Percentiles rank a stretch among this genome's conserved stretches.
Conservation (phyloP, 2,329 filamentous ascomycete genomes). For the Venturia effusa region DNA sequence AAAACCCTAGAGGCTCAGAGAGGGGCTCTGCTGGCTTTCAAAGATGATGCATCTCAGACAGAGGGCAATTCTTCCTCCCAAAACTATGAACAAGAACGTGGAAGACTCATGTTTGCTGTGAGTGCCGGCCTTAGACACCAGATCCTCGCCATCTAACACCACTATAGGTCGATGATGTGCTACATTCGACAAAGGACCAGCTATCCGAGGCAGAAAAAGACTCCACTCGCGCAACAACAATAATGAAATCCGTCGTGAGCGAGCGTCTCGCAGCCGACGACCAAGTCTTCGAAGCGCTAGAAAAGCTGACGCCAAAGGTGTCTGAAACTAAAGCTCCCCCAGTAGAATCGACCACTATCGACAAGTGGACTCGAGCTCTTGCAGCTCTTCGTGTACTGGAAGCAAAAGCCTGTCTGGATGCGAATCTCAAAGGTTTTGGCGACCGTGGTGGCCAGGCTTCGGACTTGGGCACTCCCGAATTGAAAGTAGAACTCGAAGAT, state of each 20-base stretch:
- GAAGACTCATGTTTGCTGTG: conserved; percentile 10
- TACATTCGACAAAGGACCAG: conserved; percentile 20
- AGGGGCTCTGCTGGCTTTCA: conserved; percentile 45
- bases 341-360: conserved; percentile 42
- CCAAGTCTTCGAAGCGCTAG: conserved; percentile 51
- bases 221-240: conserved; percentile 31
- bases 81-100: conserved; percentile 8
- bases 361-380: conserved; percentile 42
- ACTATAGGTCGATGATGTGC: conserved; percentile 20
- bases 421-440: conserved; percentile 40
- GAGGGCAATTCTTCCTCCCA: conserved; percentile 17
- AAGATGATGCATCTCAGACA: conserved; percentile 30
- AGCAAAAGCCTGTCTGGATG: conserved; percentile 36
- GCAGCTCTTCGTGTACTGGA: conserved; percentile 29
- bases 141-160: too few relatives aligned
- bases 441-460: conserved; percentile 27
- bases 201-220: conserved; percentile 37
- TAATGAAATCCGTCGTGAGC: conserved; percentile 39
- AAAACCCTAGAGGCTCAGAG: conserved; percentile 51
- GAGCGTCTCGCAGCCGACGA: conserved; percentile 50
- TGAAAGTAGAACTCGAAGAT: conserved; percentile 31
- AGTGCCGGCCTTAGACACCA: conserved; percentile 17
- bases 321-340: conserved; percentile 35
- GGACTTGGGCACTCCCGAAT: conserved; percentile 14
- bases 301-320: conserved; percentile 54